Base-by-base conservation (phyloP, 2,329 filamentous ascomycete species). In the Sporothrix euskadiensis region DNA sequence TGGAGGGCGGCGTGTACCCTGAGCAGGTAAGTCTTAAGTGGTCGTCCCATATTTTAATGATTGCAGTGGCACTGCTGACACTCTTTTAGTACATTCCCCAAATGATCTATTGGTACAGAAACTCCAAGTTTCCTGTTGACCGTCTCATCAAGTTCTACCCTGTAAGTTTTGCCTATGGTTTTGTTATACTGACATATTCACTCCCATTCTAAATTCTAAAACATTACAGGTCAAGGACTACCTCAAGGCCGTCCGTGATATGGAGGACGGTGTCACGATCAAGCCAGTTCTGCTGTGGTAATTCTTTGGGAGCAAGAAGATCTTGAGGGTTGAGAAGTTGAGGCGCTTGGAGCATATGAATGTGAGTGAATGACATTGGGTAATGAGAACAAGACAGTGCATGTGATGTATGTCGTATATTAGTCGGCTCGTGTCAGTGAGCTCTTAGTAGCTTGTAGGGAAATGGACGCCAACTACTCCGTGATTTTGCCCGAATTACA, bases 211-310 rank as follows among this genome's bases (percentile, higher is more conserved):
- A 19, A 49, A 8, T 56, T 1, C 7, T 49, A 19, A 49, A 12
- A 49, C 44, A 12, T 49, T 1, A 5, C 26, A 56, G 57, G 30
- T 61, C 57, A 61, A 61, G 30, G 57, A 61, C 8, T 61, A 39
- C 14, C 30, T 61, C 26, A 61, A 61, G 57, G 57, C 57, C 12
- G 32, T 61, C 16, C 57, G 57, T 19, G 57, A 61, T 16, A 61
- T 61, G 57, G 57, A 61, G 16, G 57, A 61, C 3, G 57, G 57
- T 39, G 32, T 39, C 57, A 61, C 57, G 16, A 59, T 35, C 12
- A 61, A 61, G 57, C 57, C 57, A 4, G 39, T 61, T 39, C 57
- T 61, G 26, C 16, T 61, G 57, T 61, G 57, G 30, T 61, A 61
- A 39, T 35, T 6, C 2, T 61, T 9, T n/a, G 35, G n/a, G 7